Percentiles rank a stretch among this genome's conserved stretches.
phyloP scores from a whole-genome alignment of 495 filamentous ascomycete species.

The Darksidea phi region DNA sequence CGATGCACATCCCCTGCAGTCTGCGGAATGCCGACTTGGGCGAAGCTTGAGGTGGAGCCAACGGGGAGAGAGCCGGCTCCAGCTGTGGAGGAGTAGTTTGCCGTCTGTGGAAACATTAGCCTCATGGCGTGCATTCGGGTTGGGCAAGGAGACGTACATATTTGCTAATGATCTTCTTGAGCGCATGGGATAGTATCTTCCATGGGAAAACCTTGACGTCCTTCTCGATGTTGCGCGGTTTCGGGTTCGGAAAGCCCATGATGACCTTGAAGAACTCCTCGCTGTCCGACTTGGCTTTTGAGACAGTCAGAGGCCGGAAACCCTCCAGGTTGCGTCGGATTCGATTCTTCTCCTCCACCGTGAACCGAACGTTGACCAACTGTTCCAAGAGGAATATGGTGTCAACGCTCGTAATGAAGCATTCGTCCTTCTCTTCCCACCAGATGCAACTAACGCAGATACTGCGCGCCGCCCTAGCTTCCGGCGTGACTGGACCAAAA shows the following conservation, averaged over 20 bases:
- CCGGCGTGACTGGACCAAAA: slow-evolving; percentile 43
- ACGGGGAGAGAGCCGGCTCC: slow-evolving; percentile 42
- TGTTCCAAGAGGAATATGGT: slow-evolving; percentile 91
- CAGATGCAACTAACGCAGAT: slow-evolving; percentile 52
- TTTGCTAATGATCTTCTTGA: slow-evolving; percentile 98
- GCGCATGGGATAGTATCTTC: slow-evolving; percentile 74
- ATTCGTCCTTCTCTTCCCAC: slow-evolving; percentile 88
- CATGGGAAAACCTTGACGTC: slow-evolving; percentile 98
- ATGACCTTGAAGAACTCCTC: slow-evolving; percentile 98
- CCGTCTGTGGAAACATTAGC: slow-evolving; percentile 32
- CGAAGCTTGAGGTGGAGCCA: slow-evolving; percentile 24
- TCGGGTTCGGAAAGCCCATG: slow-evolving; percentile 94
- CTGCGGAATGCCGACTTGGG: slow-evolving; percentile 23
- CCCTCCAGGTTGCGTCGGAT: slow-evolving; percentile 93
- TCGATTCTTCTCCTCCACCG: slow-evolving; percentile 95
- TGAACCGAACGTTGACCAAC: slow-evolving; percentile 77
- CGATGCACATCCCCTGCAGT: slow-evolving; percentile 10
- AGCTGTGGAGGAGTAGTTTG: slow-evolving; percentile 47
- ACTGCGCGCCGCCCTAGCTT: slow-evolving; percentile 40
- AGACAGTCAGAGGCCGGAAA: slow-evolving; percentile 84
- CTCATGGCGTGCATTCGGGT: background rate
- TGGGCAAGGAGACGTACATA: slow-evolving; percentile 63
- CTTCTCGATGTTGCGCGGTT: slow-evolving; percentile 97
- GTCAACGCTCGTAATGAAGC: slow-evolving; percentile 92
- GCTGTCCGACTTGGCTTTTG: slow-evolving; percentile 84